Evolutionary conservation across 345 rosid species (phyloP).

Genomic region (Rhizophora mangle): DNA sequence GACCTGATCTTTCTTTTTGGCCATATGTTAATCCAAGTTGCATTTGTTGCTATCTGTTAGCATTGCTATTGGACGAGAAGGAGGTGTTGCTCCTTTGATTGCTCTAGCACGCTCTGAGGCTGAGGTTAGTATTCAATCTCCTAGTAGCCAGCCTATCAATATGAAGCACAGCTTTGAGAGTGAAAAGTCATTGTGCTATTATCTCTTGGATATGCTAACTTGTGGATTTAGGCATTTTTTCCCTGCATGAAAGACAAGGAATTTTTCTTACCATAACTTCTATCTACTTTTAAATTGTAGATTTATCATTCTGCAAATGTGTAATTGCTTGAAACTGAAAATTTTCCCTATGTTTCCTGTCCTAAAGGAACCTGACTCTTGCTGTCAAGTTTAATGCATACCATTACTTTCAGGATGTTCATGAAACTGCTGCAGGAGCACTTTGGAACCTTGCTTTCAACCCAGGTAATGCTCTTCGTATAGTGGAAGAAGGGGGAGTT

Average conservation of each 20-base stretch:
- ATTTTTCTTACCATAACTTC: no score
- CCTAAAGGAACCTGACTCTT: not conserved
- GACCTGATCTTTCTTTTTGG: not conserved
- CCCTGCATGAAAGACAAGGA: no score
- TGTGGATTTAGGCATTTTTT: no score
- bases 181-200: no score
- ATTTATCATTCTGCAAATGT: no score
- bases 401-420: conserved; percentile 37
- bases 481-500: conserved; percentile 43
- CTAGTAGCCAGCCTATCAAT: not conserved
- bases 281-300: no score
- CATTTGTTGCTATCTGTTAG: conserved; percentile 30
- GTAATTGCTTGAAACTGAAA: not conserved
- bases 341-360: not conserved
- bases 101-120: conserved; percentile 65
- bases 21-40: not conserved
- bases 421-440: conserved; percentile 54
- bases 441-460: conserved; percentile 46
- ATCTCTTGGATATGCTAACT: no score
- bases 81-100: conserved; percentile 74
- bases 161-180: not conserved
- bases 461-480: conserved; percentile 38
- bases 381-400: not conserved
- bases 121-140: conserved; percentile 39
- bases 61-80: conserved; percentile 75